phyloP scores from a whole-genome alignment of 495 filamentous ascomycete genomes.

The Jackrogersella multiformis region DNA sequence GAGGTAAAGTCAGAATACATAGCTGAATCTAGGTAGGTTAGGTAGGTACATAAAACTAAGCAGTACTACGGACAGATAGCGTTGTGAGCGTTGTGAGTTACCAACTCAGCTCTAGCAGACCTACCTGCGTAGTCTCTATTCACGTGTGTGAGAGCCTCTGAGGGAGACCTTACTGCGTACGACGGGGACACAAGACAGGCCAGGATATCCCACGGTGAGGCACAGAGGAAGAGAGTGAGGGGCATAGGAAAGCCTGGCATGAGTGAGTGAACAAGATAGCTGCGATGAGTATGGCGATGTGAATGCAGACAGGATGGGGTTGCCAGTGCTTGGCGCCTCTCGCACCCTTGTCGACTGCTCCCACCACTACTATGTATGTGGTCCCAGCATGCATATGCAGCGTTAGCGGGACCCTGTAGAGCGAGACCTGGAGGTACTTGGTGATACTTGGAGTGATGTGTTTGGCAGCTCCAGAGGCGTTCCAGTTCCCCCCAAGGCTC shows the following conservation, averaged over 20 bases:
- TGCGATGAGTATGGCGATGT: constrained; percentile 40
- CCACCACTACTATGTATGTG: constrained; percentile 43
- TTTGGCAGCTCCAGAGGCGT: constrained; percentile 22
- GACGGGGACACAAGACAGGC: constrained; percentile 32
- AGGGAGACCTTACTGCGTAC: constrained; percentile 22
- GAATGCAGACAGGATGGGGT: constrained; percentile 41
- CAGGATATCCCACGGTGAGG: constrained; percentile 31
- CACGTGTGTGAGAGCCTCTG: constrained; percentile 27
- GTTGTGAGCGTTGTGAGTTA: constrained; percentile 1
- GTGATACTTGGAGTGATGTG: constrained; percentile 43
- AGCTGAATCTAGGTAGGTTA: constrained; percentile 23
- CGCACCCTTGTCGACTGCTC: constrained; percentile 38
- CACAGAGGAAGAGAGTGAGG: constrained; percentile 14
- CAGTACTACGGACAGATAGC: constrained; percentile 26
- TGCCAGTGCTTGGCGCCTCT: constrained; percentile 45
- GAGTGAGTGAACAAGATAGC: constrained; percentile 24
- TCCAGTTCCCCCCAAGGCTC: constrained; percentile 23
- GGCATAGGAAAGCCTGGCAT: constrained; percentile 8
- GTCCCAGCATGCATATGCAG: constrained; percentile 42
- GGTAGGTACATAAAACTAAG: constrained; percentile 21
- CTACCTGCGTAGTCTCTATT: constrained; percentile 26
- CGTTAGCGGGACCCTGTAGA: constrained; percentile 38
- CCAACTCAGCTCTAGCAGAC: constrained; percentile 17
- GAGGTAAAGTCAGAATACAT: background rate
- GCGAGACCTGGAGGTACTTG: constrained; percentile 41